Evolutionary conservation across 2,329 filamentous ascomycete species (phyloP), one percentile per base, ranked within the genome.

Genomic region (Fusarium nematophilum): DNA sequence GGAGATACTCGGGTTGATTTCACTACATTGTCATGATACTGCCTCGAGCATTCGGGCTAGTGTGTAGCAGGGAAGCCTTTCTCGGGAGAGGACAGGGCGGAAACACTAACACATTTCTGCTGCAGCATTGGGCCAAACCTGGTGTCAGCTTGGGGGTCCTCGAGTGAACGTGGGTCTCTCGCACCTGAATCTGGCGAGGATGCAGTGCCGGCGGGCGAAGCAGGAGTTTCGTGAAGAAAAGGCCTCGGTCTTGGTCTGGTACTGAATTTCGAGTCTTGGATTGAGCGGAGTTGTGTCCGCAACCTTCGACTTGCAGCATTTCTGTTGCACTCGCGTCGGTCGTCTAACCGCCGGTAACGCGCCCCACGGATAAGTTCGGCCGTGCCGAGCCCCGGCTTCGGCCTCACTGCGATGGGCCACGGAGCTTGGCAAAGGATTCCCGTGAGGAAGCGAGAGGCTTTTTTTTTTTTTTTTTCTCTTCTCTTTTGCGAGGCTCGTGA

Each of bases 401-500:
- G 59, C 50, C 54, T 63, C 50, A 39, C 48, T 42, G 36, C 36
- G 10, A 42, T 36, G 34, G 36, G 27, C 36, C 40, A 40, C 36
- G 36, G 46, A 21, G 17, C 46, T 59, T 59, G 45, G 54, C 49
- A 42, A 23, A 13, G 33, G 18, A 11, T 49, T 36, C 36, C 14
- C 25, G 36, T 33, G 27, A 8, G 5, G 40, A 33, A 34, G 44
- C 31, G 37, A 33, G 23, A 46, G 47, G 51, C 53, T 49, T 62
- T 62, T 58, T 38, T 53, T 43, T 27, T 26, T 38, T n/a, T 9
- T 17, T 27, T 15, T 15, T 45, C 7, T 57, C 14, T 31, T 38
- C 30, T 44, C 5, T 14, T 43, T 60, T 63, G 31, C 49, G 26
- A 23, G 37, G 50, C 46, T 47, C 40, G 15, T 63, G 59, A 63